Percentiles rank a stretch among this genome's conserved stretches.
Conservation (phyloP, 768 basidiomycete genomes). For the Trametes maxima region DNA sequence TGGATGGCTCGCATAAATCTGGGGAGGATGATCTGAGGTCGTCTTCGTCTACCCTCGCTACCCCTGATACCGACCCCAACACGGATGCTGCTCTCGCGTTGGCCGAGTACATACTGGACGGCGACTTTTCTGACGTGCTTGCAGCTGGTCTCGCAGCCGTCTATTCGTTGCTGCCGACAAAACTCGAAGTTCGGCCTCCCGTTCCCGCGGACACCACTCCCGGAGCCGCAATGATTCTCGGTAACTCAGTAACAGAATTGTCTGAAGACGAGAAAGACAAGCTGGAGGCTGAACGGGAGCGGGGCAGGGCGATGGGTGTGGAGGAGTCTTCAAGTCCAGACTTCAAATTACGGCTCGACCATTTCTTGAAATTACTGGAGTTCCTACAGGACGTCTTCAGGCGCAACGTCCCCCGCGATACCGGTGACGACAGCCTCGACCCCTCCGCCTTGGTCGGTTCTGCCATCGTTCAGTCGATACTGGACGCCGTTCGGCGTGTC, state of each 20-base stretch:
- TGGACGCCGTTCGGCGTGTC: conserved; percentile 79
- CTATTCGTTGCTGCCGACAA: conserved; percentile 87
- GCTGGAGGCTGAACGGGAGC: conserved; percentile 50
- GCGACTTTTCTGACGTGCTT: conserved; percentile 98
- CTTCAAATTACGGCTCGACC: conserved; percentile 79
- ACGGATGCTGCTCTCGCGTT: conserved; percentile 85
- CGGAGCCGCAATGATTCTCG: conserved; percentile 71
- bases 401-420: conserved; percentile 54
- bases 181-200: conserved; percentile 69
- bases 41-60: conserved; percentile 32
- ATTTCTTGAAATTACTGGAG: conserved; percentile 88
- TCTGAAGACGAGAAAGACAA: conserved; percentile 59
- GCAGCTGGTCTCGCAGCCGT: conserved; percentile 92
- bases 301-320: conserved; percentile 61
- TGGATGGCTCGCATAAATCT: conserved; percentile 48
- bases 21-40: conserved; percentile 35
- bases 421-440: conserved; percentile 47
- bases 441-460: conserved; percentile 70
- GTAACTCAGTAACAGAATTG: conserved; percentile 51
- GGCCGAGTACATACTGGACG: conserved; percentile 91
- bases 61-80: conserved; percentile 60
- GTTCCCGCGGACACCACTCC: conserved; percentile 40
- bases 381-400: conserved; percentile 89
- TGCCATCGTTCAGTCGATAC: conserved; percentile 81
- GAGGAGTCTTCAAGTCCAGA: conserved; percentile 76